Evolutionary conservation across 1,284 basidiomycete species (phyloP), one percentile per base, ranked within the genome.

Genomic region (Afroboletus lepidellus): DNA sequence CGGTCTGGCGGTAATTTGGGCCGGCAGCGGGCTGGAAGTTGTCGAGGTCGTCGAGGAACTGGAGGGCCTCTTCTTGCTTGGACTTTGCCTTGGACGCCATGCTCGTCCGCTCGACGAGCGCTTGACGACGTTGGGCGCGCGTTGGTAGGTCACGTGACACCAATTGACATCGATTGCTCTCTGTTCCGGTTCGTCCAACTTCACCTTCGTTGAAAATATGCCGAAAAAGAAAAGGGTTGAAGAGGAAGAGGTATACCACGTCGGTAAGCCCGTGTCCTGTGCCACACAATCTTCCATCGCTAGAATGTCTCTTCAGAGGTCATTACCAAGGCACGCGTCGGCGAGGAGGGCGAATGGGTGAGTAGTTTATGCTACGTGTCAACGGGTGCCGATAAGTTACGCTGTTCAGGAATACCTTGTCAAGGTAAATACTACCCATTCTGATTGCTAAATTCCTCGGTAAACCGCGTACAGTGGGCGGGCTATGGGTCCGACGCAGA

Each of bases 1-100:
- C 48, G 25, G 48, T 56, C 38, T 65, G 55, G 30, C 61, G 50
- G 37, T 60, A 50, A 16, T 41, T 37, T 16, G 55, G 69, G 32
- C 41, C 63, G 5, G 74, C 60, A 13, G 71, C 57, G 15, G 73
- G 71, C 18, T 81, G 64, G 23, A 64, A 51, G 39, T 58, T 64
- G 18, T 64, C 65, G 46, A 97, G 87, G 66, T 94, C 90, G 64
- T 94, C 90, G 50, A 97, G 84, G 69, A 96, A 88, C 61, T 87
- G 86, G 24, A 92, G 83, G 16, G 92, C 94, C 69, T 97, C 93
- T 66, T 93, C 84, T 51, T 90, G 86, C 70, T 93, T 94, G 45
- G 89, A 87, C 74, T 89, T 91, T 43, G 83, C 72, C 66, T 85
- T 88, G 46, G 77, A 69, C 25, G 76, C 60, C 76, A 79, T 79